These are phyloP conservation scores for Asterella californica DNA, from an alignment of 225 moss, liverwort and hornwort genomes.

Conservation along the genomic window DNA sequence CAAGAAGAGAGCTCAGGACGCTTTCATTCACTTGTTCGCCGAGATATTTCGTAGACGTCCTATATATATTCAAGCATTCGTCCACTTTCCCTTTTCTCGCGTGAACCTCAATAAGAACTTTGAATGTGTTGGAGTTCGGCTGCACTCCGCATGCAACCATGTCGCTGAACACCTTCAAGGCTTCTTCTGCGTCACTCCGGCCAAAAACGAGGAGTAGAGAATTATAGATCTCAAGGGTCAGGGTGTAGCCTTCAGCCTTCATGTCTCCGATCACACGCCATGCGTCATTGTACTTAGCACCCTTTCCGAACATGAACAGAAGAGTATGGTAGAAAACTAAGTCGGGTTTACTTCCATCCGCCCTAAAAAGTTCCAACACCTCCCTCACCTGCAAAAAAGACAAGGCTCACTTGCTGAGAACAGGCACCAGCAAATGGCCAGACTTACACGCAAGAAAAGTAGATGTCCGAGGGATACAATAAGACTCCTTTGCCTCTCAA, in stretches of 20 bases:
- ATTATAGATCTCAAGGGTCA: conserved; percentile 86
- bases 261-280: conserved; percentile 91
- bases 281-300: conserved; percentile 77
- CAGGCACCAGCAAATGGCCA: background rate
- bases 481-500: background rate
- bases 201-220: conserved; percentile 95
- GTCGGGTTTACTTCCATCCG: conserved; percentile 84
- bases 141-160: conserved; percentile 74
- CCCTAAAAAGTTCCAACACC: conserved; percentile 72
- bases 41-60: conserved; percentile 61
- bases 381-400: conserved; percentile 66
- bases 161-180: conserved; percentile 79
- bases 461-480: background rate
- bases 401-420: background rate
- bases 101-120: conserved; percentile 85
- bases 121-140: conserved; percentile 83
- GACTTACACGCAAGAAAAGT: background rate
- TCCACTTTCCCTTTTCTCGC: conserved; percentile 86
- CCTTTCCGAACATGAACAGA: conserved; percentile 95
- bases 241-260: conserved; percentile 74
- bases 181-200: conserved; percentile 80
- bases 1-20: conserved; percentile 70
- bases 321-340: conserved; percentile 98
- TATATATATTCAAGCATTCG: conserved; percentile 78
- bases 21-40: conserved; percentile 63